Percentiles rank a stretch among this genome's conserved stretches.
Conservation (phyloP, 2,329 filamentous ascomycete genomes). For the Alternaria sp. region DNA sequence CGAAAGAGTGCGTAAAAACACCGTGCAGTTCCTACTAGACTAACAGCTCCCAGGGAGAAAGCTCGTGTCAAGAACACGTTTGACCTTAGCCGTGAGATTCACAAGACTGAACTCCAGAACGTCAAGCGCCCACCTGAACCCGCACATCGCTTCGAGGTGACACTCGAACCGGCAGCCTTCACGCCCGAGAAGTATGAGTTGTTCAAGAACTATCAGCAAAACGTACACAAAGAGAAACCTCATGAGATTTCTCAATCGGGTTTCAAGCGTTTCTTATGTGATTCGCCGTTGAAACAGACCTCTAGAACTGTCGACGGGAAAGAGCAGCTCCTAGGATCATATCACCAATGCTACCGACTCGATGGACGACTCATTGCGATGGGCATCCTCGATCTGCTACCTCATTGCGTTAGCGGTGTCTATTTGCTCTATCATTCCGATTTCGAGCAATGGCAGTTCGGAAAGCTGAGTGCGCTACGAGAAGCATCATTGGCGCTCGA, state of each 20-base stretch:
- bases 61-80: conserved; percentile 71
- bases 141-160: conserved; percentile 71
- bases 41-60: conserved; percentile 53
- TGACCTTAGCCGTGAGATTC: conserved; percentile 68
- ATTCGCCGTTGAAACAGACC: conserved; percentile 66
- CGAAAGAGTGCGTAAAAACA: conserved; percentile 63
- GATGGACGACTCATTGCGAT: conserved; percentile 78
- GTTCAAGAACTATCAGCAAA: conserved; percentile 75
- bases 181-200: conserved; percentile 77
- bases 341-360: conserved; percentile 81
- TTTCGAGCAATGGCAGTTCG: conserved; percentile 71
- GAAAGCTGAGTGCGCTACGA: conserved; percentile 75
- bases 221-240: conserved; percentile 72
- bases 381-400: conserved; percentile 77
- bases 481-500: conserved; percentile 76
- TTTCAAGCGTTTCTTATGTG: conserved; percentile 77
- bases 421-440: conserved; percentile 84
- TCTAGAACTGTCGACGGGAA: conserved; percentile 56
- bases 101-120: conserved; percentile 67
- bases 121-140: conserved; percentile 67
- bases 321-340: conserved; percentile 70
- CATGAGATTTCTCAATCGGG: conserved; percentile 64
- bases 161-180: conserved; percentile 72
- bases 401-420: conserved; percentile 78
- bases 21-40: not conserved